Evolutionary conservation across 2,329 filamentous ascomycete genomes (phyloP), one percentile per base, ranked within the genome.

Genomic region (Ilyonectria sp.): DNA sequence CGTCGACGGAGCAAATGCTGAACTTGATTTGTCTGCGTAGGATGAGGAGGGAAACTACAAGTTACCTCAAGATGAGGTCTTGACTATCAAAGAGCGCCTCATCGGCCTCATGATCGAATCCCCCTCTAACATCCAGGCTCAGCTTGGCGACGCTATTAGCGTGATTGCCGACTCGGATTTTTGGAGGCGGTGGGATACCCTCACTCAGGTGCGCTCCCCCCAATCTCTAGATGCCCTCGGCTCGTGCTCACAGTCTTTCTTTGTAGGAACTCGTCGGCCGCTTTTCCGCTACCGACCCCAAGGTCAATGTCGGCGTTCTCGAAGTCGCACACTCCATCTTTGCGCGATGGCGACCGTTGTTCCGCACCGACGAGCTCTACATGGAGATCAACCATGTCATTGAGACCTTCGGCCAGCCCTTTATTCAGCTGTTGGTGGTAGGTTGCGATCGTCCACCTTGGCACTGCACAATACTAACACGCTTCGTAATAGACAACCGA

Each of bases 261-360:
- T 11, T 73, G 15, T 69, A 93, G 88, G 95, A 99, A 81, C 91
- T 99, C 66, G 94, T 97, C 73, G 93, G 92, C 55, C 91, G 95
- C 54, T 89, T 99, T 70, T 95, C 94, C 3, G 87, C 92, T 13
- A 91, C 92, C 74, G 93, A 98, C 79, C 90, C 92, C 67, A 91
- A 92, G 72, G 87, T 94, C 79, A 99, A 98, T 82, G 94, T 95
- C 76, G 97, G 96, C 72, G 96, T 99, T 19, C 86, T 99, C 68
- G 94, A 97, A 82, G 96, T 99, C 50, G 97, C 97, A 74, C 96
- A 99, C 83, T 98, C 96, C 55, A 98, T 99, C 75, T 99, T 98
- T 84, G 93, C 93, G 79, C 88, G 96, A 80, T 99, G 96, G 96
- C 89, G 96, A 71, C 97, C 96, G 9, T 87, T 99, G 46, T 98